Evolutionary conservation across 805 yeast genomes (phyloP).

Genomic region (Yamadazyma ubonensis): DNA sequence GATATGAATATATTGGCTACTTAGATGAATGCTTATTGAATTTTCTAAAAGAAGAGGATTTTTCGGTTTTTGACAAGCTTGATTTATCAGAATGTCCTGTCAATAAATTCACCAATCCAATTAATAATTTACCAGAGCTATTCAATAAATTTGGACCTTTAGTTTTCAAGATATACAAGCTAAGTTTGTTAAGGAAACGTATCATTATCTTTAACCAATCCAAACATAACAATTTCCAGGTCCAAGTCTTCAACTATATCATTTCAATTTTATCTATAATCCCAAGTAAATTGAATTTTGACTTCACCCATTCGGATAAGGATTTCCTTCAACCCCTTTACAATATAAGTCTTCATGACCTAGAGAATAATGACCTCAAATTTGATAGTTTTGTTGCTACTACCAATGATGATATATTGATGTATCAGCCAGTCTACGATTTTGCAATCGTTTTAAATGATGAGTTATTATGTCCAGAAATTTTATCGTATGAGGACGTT

Average conservation of each 20-base stretch:
- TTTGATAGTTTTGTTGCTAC: constrained; percentile 43
- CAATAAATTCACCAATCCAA: constrained; percentile 12
- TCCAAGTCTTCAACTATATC: constrained; percentile 54
- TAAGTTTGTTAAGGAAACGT: constrained; percentile 55
- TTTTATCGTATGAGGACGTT: constrained; percentile 9
- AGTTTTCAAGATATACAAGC: constrained; percentile 62
- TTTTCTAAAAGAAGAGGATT: constrained; percentile 21
- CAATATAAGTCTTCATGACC: constrained; percentile 61
- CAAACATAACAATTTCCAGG: constrained; percentile 20
- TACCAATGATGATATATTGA: constrained; percentile 65
- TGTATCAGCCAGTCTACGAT: constrained; percentile 58
- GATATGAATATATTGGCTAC: constrained; percentile 37
- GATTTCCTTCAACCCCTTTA: constrained; percentile 51
- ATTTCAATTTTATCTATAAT: constrained; percentile 60
- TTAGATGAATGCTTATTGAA: constrained; percentile 25
- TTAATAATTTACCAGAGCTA: constrained; percentile 38
- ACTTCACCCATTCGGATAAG: constrained; percentile 15
- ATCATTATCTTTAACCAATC: constrained; percentile 46
- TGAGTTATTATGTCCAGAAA: constrained; percentile 11
- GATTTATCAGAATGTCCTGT: constrained; percentile 12
- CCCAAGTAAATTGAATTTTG: constrained; percentile 51
- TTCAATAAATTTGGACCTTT: constrained; percentile 61
- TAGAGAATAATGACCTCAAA: constrained; percentile 17
- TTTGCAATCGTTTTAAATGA: constrained; percentile 28
- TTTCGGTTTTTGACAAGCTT: constrained; percentile 18